Percentiles rank a stretch among this genome's conserved stretches.
phyloP scores from a whole-genome alignment of 1,284 basidiomycete species.

The Trametes hirsuta region DNA sequence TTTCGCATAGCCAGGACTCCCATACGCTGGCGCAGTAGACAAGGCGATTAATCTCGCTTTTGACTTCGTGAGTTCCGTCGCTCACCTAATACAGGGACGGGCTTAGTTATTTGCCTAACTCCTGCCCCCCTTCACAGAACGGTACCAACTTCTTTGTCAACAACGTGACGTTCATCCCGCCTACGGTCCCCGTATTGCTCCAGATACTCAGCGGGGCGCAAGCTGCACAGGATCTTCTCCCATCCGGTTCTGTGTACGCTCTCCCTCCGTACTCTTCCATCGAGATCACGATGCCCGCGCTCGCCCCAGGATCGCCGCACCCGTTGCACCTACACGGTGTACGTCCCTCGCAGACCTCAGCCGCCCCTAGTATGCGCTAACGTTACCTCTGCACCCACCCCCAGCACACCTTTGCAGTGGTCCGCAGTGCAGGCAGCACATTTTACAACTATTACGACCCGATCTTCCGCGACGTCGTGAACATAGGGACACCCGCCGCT shows the following conservation, averaged over 20 bases:
- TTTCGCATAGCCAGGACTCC: constrained; percentile 30
- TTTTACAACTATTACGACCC: constrained; percentile 44
- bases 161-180: constrained; percentile 25
- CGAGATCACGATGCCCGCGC: constrained; percentile 37
- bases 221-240: constrained; percentile 33
- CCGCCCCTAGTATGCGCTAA: background rate
- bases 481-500: constrained; percentile 20
- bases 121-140: constrained; percentile 2
- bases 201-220: constrained; percentile 38
- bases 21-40: constrained; percentile 32
- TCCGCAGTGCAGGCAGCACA: constrained; percentile 25
- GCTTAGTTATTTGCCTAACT: background rate
- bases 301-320: constrained; percentile 35
- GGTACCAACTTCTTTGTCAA: constrained; percentile 34
- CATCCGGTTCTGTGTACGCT: constrained; percentile 34
- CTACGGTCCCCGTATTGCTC: constrained; percentile 35
- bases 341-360: constrained; percentile 7
- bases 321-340: constrained; percentile 46
- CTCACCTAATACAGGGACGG: background rate
- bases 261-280: constrained; percentile 35
- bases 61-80: constrained; percentile 22
- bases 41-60: constrained; percentile 32
- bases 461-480: constrained; percentile 30
- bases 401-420: constrained; percentile 27
- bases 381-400: background rate